Conservation (phyloP, 2,329 filamentous ascomycete genomes). For the Fusarium sp. region DNA sequence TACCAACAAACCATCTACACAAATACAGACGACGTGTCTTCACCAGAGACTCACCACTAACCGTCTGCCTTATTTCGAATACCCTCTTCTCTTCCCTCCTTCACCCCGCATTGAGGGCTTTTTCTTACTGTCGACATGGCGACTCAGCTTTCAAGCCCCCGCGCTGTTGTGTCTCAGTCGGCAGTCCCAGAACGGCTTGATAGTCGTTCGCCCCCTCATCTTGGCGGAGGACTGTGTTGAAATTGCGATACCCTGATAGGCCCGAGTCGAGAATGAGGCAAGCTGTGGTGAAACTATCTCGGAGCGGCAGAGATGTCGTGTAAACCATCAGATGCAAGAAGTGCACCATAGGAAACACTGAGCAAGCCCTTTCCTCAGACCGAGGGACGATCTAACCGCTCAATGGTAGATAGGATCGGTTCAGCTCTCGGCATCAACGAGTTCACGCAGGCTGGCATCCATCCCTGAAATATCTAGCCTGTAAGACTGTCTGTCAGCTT, state of each 20-base stretch:
- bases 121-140: neutral
- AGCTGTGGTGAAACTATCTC: constrained; percentile 33
- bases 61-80: neutral
- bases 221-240: constrained; percentile 27
- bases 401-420: neutral
- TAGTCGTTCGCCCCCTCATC: constrained; percentile 25
- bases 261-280: constrained; percentile 8
- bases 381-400: neutral
- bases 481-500: constrained; percentile 19
- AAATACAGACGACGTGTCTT: neutral
- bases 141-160: constrained; percentile 32
- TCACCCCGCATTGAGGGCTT: neutral
- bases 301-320: constrained; percentile 9
- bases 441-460: neutral
- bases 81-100: neutral
- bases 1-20: neutral
- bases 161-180: constrained; percentile 31
- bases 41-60: neutral
- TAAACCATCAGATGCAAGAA: constrained; percentile 8
- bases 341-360: neutral
- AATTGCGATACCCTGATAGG: constrained; percentile 29
- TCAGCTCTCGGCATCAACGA: constrained; percentile 11
- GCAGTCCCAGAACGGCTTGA: constrained; percentile 24
- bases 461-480: neutral
- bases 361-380: neutral